A percentile compares a stretch with the other conserved stretches of the same genome.
Conservation (phyloP, 73 alveolate genomes). For the Paramecium tetraurelia region DNA sequence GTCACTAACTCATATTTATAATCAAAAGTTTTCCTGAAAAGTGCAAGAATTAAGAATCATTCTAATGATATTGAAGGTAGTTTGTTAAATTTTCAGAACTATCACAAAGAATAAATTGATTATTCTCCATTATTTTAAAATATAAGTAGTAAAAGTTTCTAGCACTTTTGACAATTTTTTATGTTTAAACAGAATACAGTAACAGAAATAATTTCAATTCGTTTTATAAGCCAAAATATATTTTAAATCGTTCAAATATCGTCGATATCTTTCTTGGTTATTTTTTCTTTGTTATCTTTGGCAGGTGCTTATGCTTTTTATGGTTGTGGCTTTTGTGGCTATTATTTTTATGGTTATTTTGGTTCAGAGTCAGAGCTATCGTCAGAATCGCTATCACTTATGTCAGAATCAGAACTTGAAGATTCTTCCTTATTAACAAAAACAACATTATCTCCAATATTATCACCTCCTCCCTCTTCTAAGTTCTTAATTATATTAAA, state of each 20-base stretch:
- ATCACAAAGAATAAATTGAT: neutral
- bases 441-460: neutral
- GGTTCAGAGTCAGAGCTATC: neutral
- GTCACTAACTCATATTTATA: too few species aligned
- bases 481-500: neutral
- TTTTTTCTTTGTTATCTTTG: neutral
- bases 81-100: neutral
- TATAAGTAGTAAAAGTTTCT: too few species aligned
- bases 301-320: neutral
- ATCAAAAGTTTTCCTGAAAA: neutral
- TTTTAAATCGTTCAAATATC: neutral
- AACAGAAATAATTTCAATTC: neutral
- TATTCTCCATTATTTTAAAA: too few species aligned
- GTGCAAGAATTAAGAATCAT: neutral
- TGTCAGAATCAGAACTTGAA: neutral
- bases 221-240: neutral
- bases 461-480: neutral
- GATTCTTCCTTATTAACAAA: slow-evolving; percentile 1
- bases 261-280: neutral
- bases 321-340: neutral
- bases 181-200: neutral
- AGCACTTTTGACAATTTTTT: neutral
- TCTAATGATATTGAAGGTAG: neutral
- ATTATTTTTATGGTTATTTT: neutral
- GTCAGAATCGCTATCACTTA: neutral